phyloP scores from a whole-genome alignment of 176 grass and related monocot genomes.

The Eremochloa ophiuroides region DNA sequence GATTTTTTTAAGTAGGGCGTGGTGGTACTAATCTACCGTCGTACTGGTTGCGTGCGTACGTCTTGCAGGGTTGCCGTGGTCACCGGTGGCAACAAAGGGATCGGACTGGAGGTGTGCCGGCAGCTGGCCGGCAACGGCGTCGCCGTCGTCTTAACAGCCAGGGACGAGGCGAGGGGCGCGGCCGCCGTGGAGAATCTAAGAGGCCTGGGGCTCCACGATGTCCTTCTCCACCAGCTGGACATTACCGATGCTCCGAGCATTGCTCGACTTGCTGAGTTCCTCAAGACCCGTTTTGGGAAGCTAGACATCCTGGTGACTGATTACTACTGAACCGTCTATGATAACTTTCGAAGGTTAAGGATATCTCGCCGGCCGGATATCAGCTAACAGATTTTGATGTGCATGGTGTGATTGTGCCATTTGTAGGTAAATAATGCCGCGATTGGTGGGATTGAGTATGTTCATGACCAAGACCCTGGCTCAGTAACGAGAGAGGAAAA shows the following conservation, averaged over 20 bases:
- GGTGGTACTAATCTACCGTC: background rate
- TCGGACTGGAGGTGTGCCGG: conserved; percentile 59
- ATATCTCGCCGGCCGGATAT: no score
- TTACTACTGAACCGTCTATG: background rate
- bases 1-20: background rate
- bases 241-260: conserved; percentile 36
- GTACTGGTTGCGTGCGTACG: background rate
- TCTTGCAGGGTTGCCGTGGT: conserved; percentile 51
- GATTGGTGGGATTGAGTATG: background rate
- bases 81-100: conserved; percentile 59
- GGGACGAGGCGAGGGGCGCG: conserved; percentile 34
- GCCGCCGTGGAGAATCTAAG: conserved; percentile 36
- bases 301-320: conserved; percentile 23
- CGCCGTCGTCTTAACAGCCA: conserved; percentile 49
- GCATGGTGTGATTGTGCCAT: background rate
- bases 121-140: conserved; percentile 39
- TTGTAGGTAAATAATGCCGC: conserved; percentile 34
- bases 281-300: conserved; percentile 24
- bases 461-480: background rate
- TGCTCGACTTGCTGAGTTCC: conserved; percentile 24
- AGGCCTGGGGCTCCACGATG: background rate
- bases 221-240: conserved; percentile 52
- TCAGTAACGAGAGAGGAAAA: background rate
- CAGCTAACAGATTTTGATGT: background rate
- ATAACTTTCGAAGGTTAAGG: background rate